Evolutionary conservation across 2,329 filamentous ascomycete species (phyloP).

Genomic region (Fusarium tricinctum): DNA sequence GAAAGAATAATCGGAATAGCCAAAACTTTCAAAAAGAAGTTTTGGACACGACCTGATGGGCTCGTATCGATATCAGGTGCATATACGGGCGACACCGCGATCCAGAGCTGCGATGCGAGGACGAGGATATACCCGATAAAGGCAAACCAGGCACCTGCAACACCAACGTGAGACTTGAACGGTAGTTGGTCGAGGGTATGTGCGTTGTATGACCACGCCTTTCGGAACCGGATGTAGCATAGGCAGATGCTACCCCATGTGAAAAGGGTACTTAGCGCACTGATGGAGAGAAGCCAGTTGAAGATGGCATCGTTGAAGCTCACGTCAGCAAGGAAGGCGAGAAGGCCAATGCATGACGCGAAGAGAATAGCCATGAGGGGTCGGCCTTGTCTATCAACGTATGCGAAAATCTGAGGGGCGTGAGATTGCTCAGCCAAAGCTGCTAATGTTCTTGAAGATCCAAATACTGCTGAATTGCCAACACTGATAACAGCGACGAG

Average conservation of each 20-base stretch:
- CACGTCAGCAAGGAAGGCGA: slow-evolving; percentile 82
- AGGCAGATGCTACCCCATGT: slow-evolving; percentile 89
- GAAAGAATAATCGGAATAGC: slow-evolving; percentile 76
- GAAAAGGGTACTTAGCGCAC: slow-evolving; percentile 79
- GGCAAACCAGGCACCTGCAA: slow-evolving; percentile 86
- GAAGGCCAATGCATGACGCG: slow-evolving; percentile 76
- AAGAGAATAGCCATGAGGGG: slow-evolving; percentile 80
- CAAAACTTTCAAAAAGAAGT: slow-evolving; percentile 81
- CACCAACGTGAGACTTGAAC: slow-evolving; percentile 82
- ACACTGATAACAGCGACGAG: slow-evolving; percentile 91
- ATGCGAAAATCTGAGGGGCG: slow-evolving; percentile 81
- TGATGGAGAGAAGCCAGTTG: slow-evolving; percentile 83
- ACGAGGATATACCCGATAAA: slow-evolving; percentile 81
- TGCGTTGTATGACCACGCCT: slow-evolving; percentile 77
- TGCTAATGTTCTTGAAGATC: slow-evolving; percentile 88
- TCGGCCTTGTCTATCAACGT: slow-evolving; percentile 87
- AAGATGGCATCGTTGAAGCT: slow-evolving; percentile 73
- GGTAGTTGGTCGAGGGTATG: slow-evolving; percentile 81
- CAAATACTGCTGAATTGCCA: slow-evolving; percentile 92
- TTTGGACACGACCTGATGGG: slow-evolving; percentile 63
- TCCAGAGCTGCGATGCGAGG: slow-evolving; percentile 88
- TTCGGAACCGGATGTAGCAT: slow-evolving; percentile 90
- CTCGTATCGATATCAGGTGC: slow-evolving; percentile 59
- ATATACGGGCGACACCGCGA: slow-evolving; percentile 80
- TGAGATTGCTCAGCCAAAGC: slow-evolving; percentile 90